Percentiles rank a stretch among this genome's conserved stretches.
Conservation (phyloP, 768 basidiomycete species). For the Lactarius sanguifluus region DNA sequence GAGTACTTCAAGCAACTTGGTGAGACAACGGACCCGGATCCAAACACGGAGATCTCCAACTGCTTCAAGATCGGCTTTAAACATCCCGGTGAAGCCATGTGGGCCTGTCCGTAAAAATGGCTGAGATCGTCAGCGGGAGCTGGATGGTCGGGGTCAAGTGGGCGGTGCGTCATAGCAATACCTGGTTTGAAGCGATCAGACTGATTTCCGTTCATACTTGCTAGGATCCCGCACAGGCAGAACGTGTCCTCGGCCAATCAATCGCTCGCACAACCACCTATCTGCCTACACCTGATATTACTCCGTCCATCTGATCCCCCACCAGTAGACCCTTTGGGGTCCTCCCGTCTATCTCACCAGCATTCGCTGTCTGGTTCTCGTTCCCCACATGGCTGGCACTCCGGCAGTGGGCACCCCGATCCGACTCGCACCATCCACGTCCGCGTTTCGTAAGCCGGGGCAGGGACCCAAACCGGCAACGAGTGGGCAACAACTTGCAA, state of each 20-base stretch:
- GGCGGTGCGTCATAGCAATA: conserved; percentile 56
- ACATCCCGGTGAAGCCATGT: conserved; percentile 68
- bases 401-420: conserved; percentile 67
- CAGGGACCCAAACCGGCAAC: conserved; percentile 24
- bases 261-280: conserved; percentile 26
- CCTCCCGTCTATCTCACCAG: conserved; percentile 34
- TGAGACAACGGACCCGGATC: conserved; percentile 65
- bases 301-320: conserved; percentile 25
- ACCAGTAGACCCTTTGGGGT: conserved; percentile 29
- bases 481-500: conserved; percentile 27
- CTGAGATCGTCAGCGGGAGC: conserved; percentile 65
- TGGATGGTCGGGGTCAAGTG: conserved; percentile 89
- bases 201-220: background rate
- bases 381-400: conserved; percentile 36
- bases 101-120: conserved; percentile 85
- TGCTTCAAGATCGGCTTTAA: conserved; percentile 80
- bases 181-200: background rate
- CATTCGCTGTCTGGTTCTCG: conserved; percentile 43
- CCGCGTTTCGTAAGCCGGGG: conserved; percentile 64
- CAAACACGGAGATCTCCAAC: conserved; percentile 67
- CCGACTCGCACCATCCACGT: conserved; percentile 65
- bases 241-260: conserved; percentile 47
- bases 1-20: conserved; percentile 78
- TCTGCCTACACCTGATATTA: conserved; percentile 29
- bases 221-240: conserved; percentile 63